Conservation (phyloP, 2,329 filamentous ascomycete species). For the Ampelomyces quisqualis region DNA sequence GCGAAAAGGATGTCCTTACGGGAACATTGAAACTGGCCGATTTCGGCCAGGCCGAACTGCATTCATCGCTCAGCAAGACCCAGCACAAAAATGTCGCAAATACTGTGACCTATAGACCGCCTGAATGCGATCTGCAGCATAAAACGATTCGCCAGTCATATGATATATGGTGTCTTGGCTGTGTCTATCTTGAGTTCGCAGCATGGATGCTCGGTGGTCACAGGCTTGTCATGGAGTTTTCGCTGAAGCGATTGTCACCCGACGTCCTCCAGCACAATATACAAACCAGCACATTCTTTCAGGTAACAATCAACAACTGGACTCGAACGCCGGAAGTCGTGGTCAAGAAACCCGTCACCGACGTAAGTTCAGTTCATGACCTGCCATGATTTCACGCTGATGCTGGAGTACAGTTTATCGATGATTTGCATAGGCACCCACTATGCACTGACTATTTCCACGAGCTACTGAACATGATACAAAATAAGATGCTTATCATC, state of each 20-base stretch:
- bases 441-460: conserved; percentile 14
- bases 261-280: neutral
- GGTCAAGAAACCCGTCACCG: conserved; percentile 6
- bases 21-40: conserved; percentile 18
- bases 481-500: conserved; percentile 12
- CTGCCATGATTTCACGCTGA: neutral
- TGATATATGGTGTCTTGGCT: conserved; percentile 27
- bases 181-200: conserved; percentile 19
- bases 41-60: conserved; percentile 18
- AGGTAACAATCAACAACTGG: neutral
- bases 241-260: neutral
- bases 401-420: conserved; percentile 4
- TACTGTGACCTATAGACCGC: conserved; percentile 15
- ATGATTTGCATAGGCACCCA: conserved; percentile 6
- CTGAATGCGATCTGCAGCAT: conserved; percentile 11
- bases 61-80: conserved; percentile 5
- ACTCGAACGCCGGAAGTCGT: neutral
- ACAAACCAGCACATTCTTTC: conserved; percentile 5
- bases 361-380: neutral
- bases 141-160: conserved; percentile 11
- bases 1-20: neutral
- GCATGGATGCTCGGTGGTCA: conserved; percentile 15
- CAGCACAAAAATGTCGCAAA: conserved; percentile 4
- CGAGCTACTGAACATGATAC: conserved; percentile 10
- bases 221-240: conserved; percentile 2